Conservation (phyloP, 78 protist species). For the Anaeramoeba ignava region DNA sequence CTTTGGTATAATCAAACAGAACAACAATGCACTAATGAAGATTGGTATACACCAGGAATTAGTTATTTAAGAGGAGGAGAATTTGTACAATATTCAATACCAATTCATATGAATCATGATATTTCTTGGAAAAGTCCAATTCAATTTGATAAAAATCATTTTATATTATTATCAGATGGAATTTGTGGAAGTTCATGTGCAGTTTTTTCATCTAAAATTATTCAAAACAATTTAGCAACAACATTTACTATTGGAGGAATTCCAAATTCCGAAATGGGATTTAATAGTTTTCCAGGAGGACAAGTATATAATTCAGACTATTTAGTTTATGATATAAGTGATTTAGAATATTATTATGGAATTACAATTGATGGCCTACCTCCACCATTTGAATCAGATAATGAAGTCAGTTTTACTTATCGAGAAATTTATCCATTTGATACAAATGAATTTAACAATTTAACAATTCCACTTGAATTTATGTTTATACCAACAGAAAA, state of each 20-base stretch:
- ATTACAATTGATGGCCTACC: not conserved
- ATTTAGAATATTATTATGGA: not conserved
- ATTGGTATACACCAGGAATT: not conserved
- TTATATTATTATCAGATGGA: not conserved
- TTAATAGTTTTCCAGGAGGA: not conserved
- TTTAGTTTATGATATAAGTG: too few relatives aligned
- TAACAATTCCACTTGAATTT: not conserved
- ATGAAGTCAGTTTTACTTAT: not conserved
- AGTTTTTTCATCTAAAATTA: not conserved
- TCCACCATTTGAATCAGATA: not conserved
- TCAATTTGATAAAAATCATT: not conserved
- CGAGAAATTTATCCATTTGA: not conserved
- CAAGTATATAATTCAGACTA: too few relatives aligned
- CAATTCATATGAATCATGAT: not conserved
- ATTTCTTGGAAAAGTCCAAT: not conserved
- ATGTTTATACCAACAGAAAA: not conserved
- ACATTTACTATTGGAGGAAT: not conserved
- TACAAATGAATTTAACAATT: not conserved
- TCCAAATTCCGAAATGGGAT: not conserved
- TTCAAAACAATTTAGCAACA: not conserved
- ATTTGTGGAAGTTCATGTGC: not conserved
- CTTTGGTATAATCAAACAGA: not conserved
- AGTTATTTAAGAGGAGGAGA: not conserved
- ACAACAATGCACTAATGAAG: not conserved
- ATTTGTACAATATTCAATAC: not conserved